Evolutionary conservation across 164 flowering plant species (phyloP), one percentile per base, ranked within the genome.

Genomic region (Nelumbo lutea): DNA sequence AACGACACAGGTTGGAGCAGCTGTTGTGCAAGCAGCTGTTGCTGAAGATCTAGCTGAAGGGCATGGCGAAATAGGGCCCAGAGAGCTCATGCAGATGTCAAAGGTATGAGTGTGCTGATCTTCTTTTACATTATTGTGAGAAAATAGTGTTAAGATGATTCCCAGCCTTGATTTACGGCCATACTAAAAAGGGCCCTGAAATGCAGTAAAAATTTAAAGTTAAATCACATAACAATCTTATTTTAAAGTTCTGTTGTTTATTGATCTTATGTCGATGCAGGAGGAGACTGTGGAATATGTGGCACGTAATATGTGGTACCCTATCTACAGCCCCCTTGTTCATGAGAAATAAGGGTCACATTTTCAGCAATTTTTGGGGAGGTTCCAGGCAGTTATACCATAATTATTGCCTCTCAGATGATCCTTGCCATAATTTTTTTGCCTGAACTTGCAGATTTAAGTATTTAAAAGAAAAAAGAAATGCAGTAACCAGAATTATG

Each of bases 1-100:
- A 43, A 95, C 99, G 4, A 89, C 96, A 52, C 94, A 92, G 75
- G 99, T 95, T 64, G 99, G 90, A 64, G 97, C 97, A 69, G 97
- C 98, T 58, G 97, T 95, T 43, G 56, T 92, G 66, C 87, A 75
- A 63, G 87, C 90, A 55, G 99, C 99, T 39, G 89, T 92, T 68
- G 86, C 78, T 10, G 97, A 90, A 73, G 87, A 83, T 5, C 66
- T 89, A 59, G 99, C 96, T 14, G 97, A 95, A 79, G 99, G 99
- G 56, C 90, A 83, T 59, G 79, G 91, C 62, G 97, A 89, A 10
- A 79, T 87, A n/a, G 94, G 90, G 38, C 73, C 87, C 41, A 84
- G 67, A 78, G 98, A 95, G 78, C 92, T 95, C 40, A 42, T 11
- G 57, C 84, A 81, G 76, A 89, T 95, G 97, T 88, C 99, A 69